phyloP scores from a whole-genome alignment of 2,329 filamentous ascomycete species.

The Fusarium sublunatum region DNA sequence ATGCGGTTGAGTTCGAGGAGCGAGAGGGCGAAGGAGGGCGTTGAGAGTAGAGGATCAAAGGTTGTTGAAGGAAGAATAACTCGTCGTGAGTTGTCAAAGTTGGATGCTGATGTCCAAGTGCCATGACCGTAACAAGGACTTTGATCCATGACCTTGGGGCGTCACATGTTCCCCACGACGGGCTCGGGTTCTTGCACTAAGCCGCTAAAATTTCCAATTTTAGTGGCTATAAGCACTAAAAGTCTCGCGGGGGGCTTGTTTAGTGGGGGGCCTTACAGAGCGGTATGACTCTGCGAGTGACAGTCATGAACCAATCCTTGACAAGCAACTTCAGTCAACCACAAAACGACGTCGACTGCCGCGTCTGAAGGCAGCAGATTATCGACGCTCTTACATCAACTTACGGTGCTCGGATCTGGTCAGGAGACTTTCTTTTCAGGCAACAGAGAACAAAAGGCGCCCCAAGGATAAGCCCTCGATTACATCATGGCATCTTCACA shows the following conservation, averaged over 20 bases:
- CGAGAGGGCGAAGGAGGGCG: conserved; percentile 1
- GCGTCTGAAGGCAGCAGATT: conserved; percentile 29
- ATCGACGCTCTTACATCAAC: conserved; percentile 5
- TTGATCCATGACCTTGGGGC: conserved; percentile 15
- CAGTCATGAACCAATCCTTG: conserved; percentile 31
- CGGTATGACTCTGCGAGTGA: conserved; percentile 41
- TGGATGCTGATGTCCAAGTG: conserved; percentile 24
- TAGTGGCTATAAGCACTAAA: conserved; percentile 23
- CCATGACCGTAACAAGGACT: conserved; percentile 36
- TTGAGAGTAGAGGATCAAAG: conserved; percentile 8
- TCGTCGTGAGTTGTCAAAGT: conserved; percentile 7
- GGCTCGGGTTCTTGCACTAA: conserved; percentile 31
- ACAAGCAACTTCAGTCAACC: conserved; percentile 20
- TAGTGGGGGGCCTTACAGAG: conserved; percentile 23
- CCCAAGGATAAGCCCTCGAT: conserved; percentile 2
- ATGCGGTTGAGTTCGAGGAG: not conserved
- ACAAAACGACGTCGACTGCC: conserved; percentile 29
- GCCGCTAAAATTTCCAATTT: conserved; percentile 31
- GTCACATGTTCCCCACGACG: conserved; percentile 47
- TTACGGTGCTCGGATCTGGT: not conserved
- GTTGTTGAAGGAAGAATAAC: conserved; percentile 20
- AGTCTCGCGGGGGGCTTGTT: conserved; percentile 31
- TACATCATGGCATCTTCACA: conserved; percentile 51
- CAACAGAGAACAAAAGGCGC: not conserved
- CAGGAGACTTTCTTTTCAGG: conserved; percentile 4